Evolutionary conservation across 78 protist genomes (phyloP), one percentile per base, ranked within the genome.

Genomic region (Pelomyxa schiedti): DNA sequence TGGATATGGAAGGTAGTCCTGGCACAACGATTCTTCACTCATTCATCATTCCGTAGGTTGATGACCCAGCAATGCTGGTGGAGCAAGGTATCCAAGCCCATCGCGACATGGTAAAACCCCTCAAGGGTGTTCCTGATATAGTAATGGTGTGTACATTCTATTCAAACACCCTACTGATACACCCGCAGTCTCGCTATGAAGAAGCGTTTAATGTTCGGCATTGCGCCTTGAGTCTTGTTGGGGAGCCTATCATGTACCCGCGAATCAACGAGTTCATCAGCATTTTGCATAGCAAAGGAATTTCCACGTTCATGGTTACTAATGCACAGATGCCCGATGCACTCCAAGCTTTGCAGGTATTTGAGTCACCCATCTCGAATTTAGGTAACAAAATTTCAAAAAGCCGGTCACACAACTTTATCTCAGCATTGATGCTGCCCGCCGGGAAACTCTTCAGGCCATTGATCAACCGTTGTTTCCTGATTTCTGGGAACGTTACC

Each of bases 221-320:
- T 78, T 81, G 89, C 69, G 98, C 98, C 0, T 84, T 94, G 40
- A 88, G 94, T 1, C 81, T 94, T 8, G 96, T 94, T 32, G 98
- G 98, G 2, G 98, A 94, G 79, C 95, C 96, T 39, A 76, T 91
- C 58, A 66, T 80, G 40, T 94, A 94, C 84, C 98, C 98, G 1
- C 29, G 72, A 69, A 84, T 94, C 87, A 82, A 81, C 74, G 74
- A 8, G 7, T 67, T 88, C 39, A 1, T 91, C 22, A 39, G 0
- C 8, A 35, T 43, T 35, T 75, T 94, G 30, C 97, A 94, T 78
- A 64, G 24, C 26, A 32, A 76, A 0, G 36, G 83, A 47, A 88
- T 90, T 67, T 81, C 89, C 22, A 72, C 95, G n/a, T 94, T 94
- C 87, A 36, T 90, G 43, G 97, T 93, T 64, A 88, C 91, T 63